Evolutionary conservation across 495 filamentous ascomycete genomes (phyloP).

Genomic region (Annulohypoxylon moriforme): DNA sequence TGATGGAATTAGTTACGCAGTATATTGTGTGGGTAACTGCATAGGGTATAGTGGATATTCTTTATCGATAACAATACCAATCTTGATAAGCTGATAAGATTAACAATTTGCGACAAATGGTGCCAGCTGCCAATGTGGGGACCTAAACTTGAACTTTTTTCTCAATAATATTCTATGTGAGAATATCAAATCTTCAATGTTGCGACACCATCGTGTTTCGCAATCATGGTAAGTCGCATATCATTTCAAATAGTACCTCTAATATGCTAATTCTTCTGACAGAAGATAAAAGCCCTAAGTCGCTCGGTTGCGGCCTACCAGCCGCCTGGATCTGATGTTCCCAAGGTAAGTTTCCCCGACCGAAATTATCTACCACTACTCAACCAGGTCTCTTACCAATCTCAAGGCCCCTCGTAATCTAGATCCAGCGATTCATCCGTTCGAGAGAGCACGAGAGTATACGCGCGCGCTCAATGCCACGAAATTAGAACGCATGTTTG

Average conservation of each 20-base stretch:
- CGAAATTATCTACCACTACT: background rate
- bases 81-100: slow-evolving; percentile 1
- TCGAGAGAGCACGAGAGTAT: slow-evolving; percentile 94
- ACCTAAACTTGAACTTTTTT: slow-evolving; percentile 32
- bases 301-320: slow-evolving; percentile 81
- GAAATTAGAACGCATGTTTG: slow-evolving; percentile 96
- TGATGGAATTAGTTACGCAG: background rate
- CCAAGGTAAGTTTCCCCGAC: slow-evolving; percentile 57
- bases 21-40: background rate
- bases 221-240: slow-evolving; percentile 31
- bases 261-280: slow-evolving; percentile 15
- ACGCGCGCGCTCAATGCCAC: slow-evolving; percentile 80
- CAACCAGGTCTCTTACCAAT: slow-evolving; percentile 50
- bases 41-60: background rate
- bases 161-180: slow-evolving; percentile 2
- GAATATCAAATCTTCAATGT: slow-evolving; percentile 12
- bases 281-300: slow-evolving; percentile 94
- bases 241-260: background rate
- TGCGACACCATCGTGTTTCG: slow-evolving; percentile 7
- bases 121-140: slow-evolving; percentile 29
- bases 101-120: background rate
- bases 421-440: slow-evolving; percentile 92
- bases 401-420: slow-evolving; percentile 80
- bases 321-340: slow-evolving; percentile 78
- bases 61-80: slow-evolving; percentile 25